Base-by-base conservation (phyloP, 129 eudicot species). In the Artemisia argyi region DNA sequence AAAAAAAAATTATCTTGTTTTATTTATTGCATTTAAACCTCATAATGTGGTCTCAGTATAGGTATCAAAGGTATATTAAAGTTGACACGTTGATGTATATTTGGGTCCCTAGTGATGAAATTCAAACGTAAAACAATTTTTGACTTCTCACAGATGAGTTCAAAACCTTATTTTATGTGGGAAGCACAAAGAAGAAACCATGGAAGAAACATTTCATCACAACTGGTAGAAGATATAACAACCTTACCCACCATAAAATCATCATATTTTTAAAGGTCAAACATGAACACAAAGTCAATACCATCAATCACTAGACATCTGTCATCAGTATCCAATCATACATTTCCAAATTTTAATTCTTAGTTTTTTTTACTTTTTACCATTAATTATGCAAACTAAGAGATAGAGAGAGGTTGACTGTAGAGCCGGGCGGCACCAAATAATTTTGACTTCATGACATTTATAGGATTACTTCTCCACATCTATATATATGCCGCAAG, bases 371-470 rank as follows among this genome's bases (percentile, higher is more conserved):
- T 20, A 50, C 64, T 61, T 81, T 75, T 74, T 74, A 71, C 77
- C 76, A 65, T 32, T 24, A 61, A 65, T 32, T 24, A 61, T 24
- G 65, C 68, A 82, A 84, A 79, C 61, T 66, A 48, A 78, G 5
- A 30, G 61, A 69, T 30, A 39, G 71, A 74, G 67, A 81, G 76
- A 62, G 57, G 77, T 70, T 58, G 78, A 80, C 74, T 73, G 69
- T 73, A 4, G 35, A 71, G 71, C 8, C 77, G 92, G 92, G 74
- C 92, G 92, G 92, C 84, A 60, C 92, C 92, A 86, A 83, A 86
- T 83, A 74, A 72, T 69, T 59, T 87, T 87, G 92, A 87, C 92
- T 83, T 87, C 72, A 26, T 35, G 53, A 32, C 49, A 73, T 52
- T 71, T 67, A 46, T 42, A 63, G 28, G 66, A 39, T 71, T 55